Conservation (phyloP, 1,284 basidiomycete genomes). For the Marasmius oreades region DNA sequence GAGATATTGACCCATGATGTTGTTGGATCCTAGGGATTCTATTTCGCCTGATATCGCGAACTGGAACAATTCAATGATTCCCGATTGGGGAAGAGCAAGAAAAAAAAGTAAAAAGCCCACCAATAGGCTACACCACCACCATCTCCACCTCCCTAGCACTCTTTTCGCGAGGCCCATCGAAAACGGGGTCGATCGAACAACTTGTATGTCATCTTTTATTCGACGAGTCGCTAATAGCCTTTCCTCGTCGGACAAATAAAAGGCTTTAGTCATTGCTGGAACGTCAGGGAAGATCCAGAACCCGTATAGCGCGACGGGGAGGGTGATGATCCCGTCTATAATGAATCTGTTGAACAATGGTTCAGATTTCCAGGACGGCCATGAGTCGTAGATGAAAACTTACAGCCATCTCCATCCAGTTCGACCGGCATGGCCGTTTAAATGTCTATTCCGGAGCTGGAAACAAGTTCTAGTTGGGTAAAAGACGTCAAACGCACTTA, state of each 20-base stretch:
- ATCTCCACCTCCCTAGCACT: conserved; percentile 63
- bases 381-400: conserved; percentile 25
- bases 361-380: too few relatives aligned
- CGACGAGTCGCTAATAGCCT: conserved; percentile 48
- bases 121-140: conserved; percentile 63
- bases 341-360: conserved; percentile 46
- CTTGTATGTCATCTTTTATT: conserved; percentile 38
- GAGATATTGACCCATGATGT: conserved; percentile 75
- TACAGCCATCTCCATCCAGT: conserved; percentile 75
- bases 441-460: conserved; percentile 36
- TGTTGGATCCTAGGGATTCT: conserved; percentile 70
- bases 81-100: not conserved
- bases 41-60: conserved; percentile 66
- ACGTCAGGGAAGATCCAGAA: conserved; percentile 72
- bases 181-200: conserved; percentile 35
- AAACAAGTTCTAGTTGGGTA: not conserved
- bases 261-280: conserved; percentile 61
- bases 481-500: conserved; percentile 29
- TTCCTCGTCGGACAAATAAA: conserved; percentile 62
- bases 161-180: conserved; percentile 48
- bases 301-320: conserved; percentile 71
- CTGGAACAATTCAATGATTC: conserved; percentile 23
- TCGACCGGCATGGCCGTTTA: conserved; percentile 54
- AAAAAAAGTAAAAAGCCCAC: conserved; percentile 30
- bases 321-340: conserved; percentile 69